Base-by-base conservation (phyloP, 2,329 filamentous ascomycete genomes). In the Ophiostoma tasmaniense region DNA sequence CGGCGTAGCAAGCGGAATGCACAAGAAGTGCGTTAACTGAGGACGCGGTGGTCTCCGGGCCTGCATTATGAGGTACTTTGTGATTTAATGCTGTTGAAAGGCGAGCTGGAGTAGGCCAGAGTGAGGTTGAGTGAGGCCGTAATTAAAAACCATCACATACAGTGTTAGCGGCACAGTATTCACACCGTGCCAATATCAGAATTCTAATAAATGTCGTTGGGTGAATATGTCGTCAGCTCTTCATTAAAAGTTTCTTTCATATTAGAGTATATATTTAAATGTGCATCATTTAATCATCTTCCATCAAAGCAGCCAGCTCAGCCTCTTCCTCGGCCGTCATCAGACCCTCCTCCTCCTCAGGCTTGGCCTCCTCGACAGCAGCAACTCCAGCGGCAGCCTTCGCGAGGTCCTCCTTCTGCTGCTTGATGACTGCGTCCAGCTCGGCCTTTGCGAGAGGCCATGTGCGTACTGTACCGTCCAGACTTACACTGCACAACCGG, bases 241-340 rank as follows among this genome's bases (percentile, higher is more conserved):
- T 20, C 1, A n/a, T 20, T 8, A 25, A 25, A 13, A 25, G 25
- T 55, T 55, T 7, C 17, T 25, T 55, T 22, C 25, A 11, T 55
- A 25, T 13, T 55, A 13, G 0, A 42, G 39, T 42, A 17, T n/a
- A 45, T 20, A 45, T 14, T 14, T 39, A 14, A 14, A 1, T 50
- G 25, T 33, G 8, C 13, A 11, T 42, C 39, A 52, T 3, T 64
- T 64, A 70, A 72, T 91, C 89, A 71, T 92, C 89, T 69, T 89
- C 92, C 91, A 99, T 91, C 76, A 99, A 80, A 72, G 93, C 95
- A 17, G 92, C 93, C 72, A 99, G 82, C 78, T 98, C 95, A 4
- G 90, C 72, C 79, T 98, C 94, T 77, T 99, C 95, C 74, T 98
- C 94, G 28, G 87, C 90, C 2, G 93, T 96, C 79, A 97, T 80